A percentile compares a stretch with the other conserved stretches of the same genome.
These are phyloP conservation scores for Mucuna pruriens DNA, from an alignment of 306 rosid genomes.

Conservation along the genomic window DNA sequence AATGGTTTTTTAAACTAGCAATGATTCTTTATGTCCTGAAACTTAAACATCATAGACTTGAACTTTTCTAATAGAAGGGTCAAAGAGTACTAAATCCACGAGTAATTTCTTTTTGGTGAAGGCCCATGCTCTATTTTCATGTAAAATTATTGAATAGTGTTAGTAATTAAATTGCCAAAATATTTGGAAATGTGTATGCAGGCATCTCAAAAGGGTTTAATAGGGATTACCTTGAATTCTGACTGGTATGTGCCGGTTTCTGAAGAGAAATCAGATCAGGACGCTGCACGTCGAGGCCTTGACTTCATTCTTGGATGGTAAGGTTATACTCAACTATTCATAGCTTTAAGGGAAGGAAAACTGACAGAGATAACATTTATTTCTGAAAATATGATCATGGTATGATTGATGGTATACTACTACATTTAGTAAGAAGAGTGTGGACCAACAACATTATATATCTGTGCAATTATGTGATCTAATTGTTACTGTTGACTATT, in stretches of 20 bases:
- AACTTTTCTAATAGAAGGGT: not conserved
- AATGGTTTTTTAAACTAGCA: not conserved
- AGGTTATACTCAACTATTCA: slow-evolving; percentile 29
- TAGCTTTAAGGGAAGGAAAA: slow-evolving; percentile 8
- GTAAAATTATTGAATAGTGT: not conserved
- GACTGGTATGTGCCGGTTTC: slow-evolving; percentile 61
- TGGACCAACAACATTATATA: slow-evolving; percentile 4
- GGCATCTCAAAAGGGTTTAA: slow-evolving; percentile 64
- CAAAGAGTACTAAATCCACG: not conserved
- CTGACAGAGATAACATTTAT: too few species aligned
- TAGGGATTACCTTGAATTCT: slow-evolving; percentile 56
- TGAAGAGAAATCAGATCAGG: slow-evolving; percentile 33
- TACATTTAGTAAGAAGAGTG: slow-evolving; percentile 10
- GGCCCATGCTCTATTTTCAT: not conserved
- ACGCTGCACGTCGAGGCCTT: slow-evolving; percentile 62
- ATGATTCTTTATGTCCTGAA: not conserved
- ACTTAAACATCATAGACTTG: not conserved
- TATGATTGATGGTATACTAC: not conserved
- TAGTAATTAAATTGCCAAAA: not conserved
- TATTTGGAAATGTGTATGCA: slow-evolving; percentile 34
- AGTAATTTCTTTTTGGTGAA: not conserved
- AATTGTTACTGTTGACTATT: slow-evolving; percentile 5
- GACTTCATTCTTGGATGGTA: slow-evolving; percentile 85
- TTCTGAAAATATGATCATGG: slow-evolving; percentile 25
- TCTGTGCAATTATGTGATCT: slow-evolving; percentile 9